Conservation (phyloP, 139 green algal species). For the Chlamydomonas schloesseri region DNA sequence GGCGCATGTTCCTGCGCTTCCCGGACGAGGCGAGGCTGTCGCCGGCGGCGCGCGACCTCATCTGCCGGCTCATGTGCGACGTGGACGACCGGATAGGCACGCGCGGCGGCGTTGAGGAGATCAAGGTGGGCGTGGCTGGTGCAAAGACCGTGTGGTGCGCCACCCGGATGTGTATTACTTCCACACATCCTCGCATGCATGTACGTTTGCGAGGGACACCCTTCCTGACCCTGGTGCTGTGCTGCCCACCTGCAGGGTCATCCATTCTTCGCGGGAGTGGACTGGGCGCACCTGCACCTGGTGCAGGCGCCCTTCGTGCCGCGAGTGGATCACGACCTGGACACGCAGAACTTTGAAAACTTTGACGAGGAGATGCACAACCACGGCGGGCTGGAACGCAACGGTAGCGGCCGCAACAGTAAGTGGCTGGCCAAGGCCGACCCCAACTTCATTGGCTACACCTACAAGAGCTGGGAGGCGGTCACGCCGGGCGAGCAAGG, state of each 20-base stretch:
- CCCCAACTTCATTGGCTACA: constrained; percentile 98
- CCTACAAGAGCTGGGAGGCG: constrained; percentile 96
- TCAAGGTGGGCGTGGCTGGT: constrained; percentile 57
- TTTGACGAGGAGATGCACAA: constrained; percentile 89
- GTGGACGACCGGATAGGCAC: constrained; percentile 94
- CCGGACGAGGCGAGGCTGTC: constrained; percentile 76
- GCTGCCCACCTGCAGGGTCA: too few species aligned
- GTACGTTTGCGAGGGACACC: too few species aligned
- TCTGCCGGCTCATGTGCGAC: constrained; percentile 94
- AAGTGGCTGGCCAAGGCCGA: constrained; percentile 70
- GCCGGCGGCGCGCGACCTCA: constrained; percentile 86
- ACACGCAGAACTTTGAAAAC: constrained; percentile 98
- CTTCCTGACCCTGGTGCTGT: too few species aligned
- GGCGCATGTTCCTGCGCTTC: constrained; percentile 92
- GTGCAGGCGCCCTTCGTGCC: constrained; percentile 83
- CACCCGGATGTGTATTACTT: too few species aligned
- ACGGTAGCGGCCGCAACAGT: constrained; percentile 23
- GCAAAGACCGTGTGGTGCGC: too few species aligned
- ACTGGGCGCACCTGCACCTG: constrained; percentile 86
- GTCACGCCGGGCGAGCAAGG: constrained; percentile 52
- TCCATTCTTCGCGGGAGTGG: constrained; percentile 92
- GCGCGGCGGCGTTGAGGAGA: constrained; percentile 60
- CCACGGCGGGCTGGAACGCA: not conserved
- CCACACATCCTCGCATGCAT: too few species aligned
- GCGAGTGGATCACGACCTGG: constrained; percentile 87